Percentiles rank a stretch among this genome's conserved stretches.
These are phyloP conservation scores for Zoysia matrella DNA, from an alignment of 202 grass and related monocot species.

Conservation along the genomic window DNA sequence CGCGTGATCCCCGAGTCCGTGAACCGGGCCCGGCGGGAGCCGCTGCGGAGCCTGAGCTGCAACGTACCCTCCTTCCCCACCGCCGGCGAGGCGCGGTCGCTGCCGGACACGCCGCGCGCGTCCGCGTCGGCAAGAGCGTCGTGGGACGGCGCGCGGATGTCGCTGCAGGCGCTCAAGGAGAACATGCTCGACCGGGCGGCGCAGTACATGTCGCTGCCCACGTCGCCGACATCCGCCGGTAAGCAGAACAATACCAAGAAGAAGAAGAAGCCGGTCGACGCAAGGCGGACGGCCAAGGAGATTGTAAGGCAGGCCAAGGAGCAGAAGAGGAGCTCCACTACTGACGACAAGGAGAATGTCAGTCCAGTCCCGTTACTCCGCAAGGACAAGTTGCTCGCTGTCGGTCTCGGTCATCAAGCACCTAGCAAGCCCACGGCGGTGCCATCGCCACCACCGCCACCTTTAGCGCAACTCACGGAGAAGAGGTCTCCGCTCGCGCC, in stretches of 20 bases:
- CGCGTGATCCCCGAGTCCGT: conserved; percentile 61
- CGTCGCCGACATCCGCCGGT: conserved; percentile 21
- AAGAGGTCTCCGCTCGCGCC: neutral
- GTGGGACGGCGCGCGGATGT: conserved; percentile 62
- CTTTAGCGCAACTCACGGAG: neutral
- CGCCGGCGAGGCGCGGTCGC: conserved; percentile 29
- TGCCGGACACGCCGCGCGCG: conserved; percentile 72
- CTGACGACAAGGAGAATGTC: conserved; percentile 46
- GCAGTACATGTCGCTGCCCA: conserved; percentile 53
- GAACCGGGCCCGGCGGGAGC: conserved; percentile 49
- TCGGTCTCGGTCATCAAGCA: neutral
- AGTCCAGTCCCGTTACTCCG: neutral
- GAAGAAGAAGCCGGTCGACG: neutral
- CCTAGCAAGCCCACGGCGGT: neutral
- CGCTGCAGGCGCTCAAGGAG: conserved; percentile 65
- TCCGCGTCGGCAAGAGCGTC: conserved; percentile 55
- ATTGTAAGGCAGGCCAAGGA: conserved; percentile 71
- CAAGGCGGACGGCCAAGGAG: conserved; percentile 47
- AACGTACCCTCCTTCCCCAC: conserved; percentile 14
- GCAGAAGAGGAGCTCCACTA: neutral
- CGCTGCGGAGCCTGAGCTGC: conserved; percentile 70
- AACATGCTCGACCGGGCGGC: conserved; percentile 40
- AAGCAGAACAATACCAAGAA: conserved; percentile 1
- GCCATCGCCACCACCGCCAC: too few species aligned
- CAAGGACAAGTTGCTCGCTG: conserved; percentile 15